A percentile compares a stretch with the other conserved stretches of the same genome.
Evolutionary conservation across 768 basidiomycete species (phyloP).

Genomic region (Kwoniella sp.): DNA sequence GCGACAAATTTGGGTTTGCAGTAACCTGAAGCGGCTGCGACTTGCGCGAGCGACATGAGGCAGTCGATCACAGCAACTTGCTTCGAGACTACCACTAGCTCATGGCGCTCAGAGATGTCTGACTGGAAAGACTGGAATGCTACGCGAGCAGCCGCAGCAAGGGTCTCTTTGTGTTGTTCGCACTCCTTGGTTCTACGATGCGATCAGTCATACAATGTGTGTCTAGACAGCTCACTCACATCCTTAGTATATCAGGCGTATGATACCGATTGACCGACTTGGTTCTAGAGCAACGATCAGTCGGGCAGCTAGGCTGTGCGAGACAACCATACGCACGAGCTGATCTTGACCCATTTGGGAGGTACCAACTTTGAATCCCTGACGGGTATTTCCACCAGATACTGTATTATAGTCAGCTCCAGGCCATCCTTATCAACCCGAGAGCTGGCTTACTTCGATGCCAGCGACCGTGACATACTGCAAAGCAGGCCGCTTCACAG

Average conservation of each 20-base stretch:
- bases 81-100: conserved; percentile 65
- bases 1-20: conserved; percentile 70
- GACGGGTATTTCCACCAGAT: conserved; percentile 71
- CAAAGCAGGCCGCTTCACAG: conserved; percentile 67
- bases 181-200: conserved; percentile 63
- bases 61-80: conserved; percentile 80
- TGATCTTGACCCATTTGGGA: conserved; percentile 54
- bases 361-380: conserved; percentile 48
- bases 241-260: conserved; percentile 57
- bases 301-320: not conserved
- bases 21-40: conserved; percentile 72
- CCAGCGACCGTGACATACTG: conserved; percentile 64
- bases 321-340: conserved; percentile 42
- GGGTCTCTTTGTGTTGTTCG: conserved; percentile 68
- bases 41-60: conserved; percentile 72
- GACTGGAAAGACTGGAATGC: conserved; percentile 66
- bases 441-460: conserved; percentile 60
- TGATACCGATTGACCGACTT: conserved; percentile 69
- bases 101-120: conserved; percentile 70
- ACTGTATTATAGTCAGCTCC: conserved; percentile 53
- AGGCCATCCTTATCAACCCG: not conserved
- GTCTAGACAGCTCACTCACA: conserved; percentile 24
- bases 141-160: conserved; percentile 56
- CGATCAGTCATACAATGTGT: conserved; percentile 3
- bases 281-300: conserved; percentile 56